These are phyloP conservation scores for Ceratocystis destructans DNA, from an alignment of 2,329 filamentous ascomycete genomes.

Conservation along the genomic window DNA sequence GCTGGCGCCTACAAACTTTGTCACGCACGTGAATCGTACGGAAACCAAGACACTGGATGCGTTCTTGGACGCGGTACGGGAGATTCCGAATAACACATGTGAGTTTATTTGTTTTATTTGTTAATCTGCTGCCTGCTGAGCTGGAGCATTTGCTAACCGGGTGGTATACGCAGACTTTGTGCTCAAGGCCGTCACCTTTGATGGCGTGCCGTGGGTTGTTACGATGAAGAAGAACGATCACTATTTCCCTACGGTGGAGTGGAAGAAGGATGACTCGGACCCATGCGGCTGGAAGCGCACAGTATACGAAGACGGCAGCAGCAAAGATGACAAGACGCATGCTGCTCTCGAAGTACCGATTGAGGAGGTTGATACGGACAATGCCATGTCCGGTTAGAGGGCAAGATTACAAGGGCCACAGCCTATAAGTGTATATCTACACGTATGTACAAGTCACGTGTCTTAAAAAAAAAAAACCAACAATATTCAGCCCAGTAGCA, in stretches of 20 bases:
- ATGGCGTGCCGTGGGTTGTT: conserved; percentile 97
- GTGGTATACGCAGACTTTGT: conserved; percentile 55
- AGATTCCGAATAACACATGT: conserved; percentile 92
- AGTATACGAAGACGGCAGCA: conserved; percentile 26
- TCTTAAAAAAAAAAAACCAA: no score
- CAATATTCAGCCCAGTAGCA: no score
- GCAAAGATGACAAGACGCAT: conserved; percentile 3
- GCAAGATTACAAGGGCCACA: background rate
- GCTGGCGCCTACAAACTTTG: conserved; percentile 90
- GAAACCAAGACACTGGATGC: conserved; percentile 67
- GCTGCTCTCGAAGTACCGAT: background rate
- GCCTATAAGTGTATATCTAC: no score
- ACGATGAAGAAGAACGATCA: conserved; percentile 99
- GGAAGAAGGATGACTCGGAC: conserved; percentile 48
- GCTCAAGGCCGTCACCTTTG: conserved; percentile 92
- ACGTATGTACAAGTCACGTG: no score
- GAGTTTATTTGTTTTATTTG: conserved; percentile 24
- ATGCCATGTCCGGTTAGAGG: conserved; percentile 8
- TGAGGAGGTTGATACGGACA: conserved; percentile 7
- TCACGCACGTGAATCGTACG: conserved; percentile 86
- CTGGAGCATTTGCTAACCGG: no score
- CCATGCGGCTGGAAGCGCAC: conserved; percentile 49
- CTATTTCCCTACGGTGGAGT: conserved; percentile 65
- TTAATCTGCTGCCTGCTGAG: background rate
- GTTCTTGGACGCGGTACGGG: conserved; percentile 68